A percentile compares a stretch with the other conserved stretches of the same genome.
Conservation (phyloP, 2,329 filamentous ascomycete genomes). For the Graphiopsis chlorocephala region DNA sequence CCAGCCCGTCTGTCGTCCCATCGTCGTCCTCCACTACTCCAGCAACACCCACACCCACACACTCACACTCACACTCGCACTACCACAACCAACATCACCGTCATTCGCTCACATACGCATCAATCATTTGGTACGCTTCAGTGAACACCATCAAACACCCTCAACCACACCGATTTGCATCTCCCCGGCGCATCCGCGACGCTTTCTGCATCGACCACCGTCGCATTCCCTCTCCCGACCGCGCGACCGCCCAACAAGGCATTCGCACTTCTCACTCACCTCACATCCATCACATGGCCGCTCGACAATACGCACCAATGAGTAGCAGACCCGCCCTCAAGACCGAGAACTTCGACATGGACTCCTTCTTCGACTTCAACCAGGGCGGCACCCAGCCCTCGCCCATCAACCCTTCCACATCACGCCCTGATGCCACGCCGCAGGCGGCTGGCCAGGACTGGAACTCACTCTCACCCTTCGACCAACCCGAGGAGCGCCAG, state of each 20-base stretch:
- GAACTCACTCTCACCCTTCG: slow-evolving; percentile 31
- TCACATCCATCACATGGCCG: neutral
- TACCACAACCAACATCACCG: neutral
- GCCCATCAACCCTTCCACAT: slow-evolving; percentile 28
- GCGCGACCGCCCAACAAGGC: slow-evolving; percentile 1
- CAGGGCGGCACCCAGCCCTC: slow-evolving; percentile 32
- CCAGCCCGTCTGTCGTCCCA: too few species aligned
- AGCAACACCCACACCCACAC: neutral
- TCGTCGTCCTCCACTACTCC: neutral
- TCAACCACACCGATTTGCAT: neutral
- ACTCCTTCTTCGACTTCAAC: slow-evolving; percentile 41
- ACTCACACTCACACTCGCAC: neutral
- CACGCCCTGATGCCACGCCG: slow-evolving; percentile 25
- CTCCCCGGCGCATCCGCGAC: neutral
- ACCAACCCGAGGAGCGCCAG: slow-evolving; percentile 35
- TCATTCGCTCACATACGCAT: neutral
- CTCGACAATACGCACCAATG: slow-evolving; percentile 13
- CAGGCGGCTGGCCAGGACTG: slow-evolving; percentile 13
- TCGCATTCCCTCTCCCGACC: neutral
- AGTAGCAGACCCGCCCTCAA: slow-evolving; percentile 26
- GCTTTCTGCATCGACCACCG: neutral
- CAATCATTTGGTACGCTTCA: neutral
- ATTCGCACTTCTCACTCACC: neutral
- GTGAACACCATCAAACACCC: neutral
- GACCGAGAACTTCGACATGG: slow-evolving; percentile 39